Conservation (phyloP, 441 rosid genomes). For the Melastoma candidum region DNA sequence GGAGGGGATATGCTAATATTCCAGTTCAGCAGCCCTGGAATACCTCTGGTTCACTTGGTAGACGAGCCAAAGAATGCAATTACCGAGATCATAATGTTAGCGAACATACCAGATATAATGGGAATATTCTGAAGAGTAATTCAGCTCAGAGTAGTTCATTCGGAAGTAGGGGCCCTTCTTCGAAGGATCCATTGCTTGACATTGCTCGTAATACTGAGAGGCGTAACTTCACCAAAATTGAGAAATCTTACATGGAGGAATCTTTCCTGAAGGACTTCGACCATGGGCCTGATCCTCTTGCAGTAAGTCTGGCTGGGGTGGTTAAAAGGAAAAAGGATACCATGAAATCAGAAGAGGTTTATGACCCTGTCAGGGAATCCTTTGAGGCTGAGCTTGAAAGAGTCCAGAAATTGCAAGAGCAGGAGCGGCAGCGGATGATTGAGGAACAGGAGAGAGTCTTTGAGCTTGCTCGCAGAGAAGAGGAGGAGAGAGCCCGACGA, state of each 20-base stretch:
- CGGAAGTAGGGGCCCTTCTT: slow-evolving; percentile 34
- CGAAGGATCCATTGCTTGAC: slow-evolving; percentile 39
- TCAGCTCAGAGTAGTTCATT: slow-evolving; percentile 33
- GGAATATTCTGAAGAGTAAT: slow-evolving; percentile 28
- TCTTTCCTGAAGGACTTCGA: slow-evolving; percentile 55
- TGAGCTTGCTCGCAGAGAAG: slow-evolving; percentile 80
- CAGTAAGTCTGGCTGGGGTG: slow-evolving; percentile 55
- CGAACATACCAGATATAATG: slow-evolving; percentile 41
- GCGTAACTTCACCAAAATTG: slow-evolving; percentile 44
- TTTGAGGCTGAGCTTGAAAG: slow-evolving; percentile 99
- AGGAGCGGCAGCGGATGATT: slow-evolving; percentile 56
- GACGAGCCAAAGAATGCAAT: slow-evolving; percentile 35
- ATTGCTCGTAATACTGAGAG: slow-evolving; percentile 45
- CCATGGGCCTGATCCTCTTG: slow-evolving; percentile 68
- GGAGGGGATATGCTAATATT: slow-evolving; percentile 46
- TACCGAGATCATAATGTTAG: slow-evolving; percentile 33
- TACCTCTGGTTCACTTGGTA: slow-evolving; percentile 31
- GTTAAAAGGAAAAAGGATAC: slow-evolving; percentile 78
- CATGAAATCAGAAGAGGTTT: slow-evolving; percentile 63
- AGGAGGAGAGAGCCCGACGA: slow-evolving; percentile 68
- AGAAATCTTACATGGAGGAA: slow-evolving; percentile 62
- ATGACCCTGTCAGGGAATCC: slow-evolving; percentile 90
- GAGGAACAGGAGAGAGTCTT: slow-evolving; percentile 84
- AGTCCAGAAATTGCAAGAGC: slow-evolving; percentile 95
- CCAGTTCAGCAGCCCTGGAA: slow-evolving; percentile 54